Conservation (phyloP, 352 stramenopile genomes). For the Globisporangium polare region DNA sequence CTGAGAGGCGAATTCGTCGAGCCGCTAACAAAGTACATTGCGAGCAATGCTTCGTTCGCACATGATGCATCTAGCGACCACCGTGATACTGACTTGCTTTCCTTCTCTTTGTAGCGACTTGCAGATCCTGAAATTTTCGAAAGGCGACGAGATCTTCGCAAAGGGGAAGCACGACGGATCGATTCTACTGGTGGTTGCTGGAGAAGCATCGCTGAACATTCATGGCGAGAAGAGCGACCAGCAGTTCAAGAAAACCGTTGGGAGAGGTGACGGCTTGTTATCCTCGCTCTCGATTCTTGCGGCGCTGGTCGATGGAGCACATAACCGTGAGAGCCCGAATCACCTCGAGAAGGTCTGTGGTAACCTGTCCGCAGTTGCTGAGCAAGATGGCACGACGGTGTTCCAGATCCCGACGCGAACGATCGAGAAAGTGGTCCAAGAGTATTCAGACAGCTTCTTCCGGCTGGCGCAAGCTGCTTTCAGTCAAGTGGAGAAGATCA, state of each 20-base stretch:
- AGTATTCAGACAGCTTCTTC: slow-evolving; percentile 70
- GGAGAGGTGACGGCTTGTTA: slow-evolving; percentile 60
- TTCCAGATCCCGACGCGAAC: slow-evolving; percentile 58
- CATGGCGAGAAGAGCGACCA: slow-evolving; percentile 35
- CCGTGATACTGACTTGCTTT: not conserved
- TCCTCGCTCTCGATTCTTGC: slow-evolving; percentile 69
- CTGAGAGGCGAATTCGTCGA: slow-evolving; percentile 65
- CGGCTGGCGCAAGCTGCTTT: slow-evolving; percentile 67
- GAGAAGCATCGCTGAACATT: slow-evolving; percentile 53
- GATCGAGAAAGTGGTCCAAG: slow-evolving; percentile 46
- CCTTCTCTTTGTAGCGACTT: slow-evolving; percentile 38
- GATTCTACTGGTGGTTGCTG: slow-evolving; percentile 66
- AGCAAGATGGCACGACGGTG: slow-evolving; percentile 46
- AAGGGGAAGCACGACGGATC: slow-evolving; percentile 63
- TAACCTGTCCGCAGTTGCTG: slow-evolving; percentile 42
- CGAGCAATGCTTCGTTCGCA: not conserved
- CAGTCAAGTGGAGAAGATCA: slow-evolving; percentile 83
- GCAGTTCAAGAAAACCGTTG: slow-evolving; percentile 48
- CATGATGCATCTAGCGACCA: not conserved
- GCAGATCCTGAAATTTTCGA: slow-evolving; percentile 38
- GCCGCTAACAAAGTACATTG: slow-evolving; percentile 35
- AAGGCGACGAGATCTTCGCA: slow-evolving; percentile 57
- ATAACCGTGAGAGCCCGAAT: slow-evolving; percentile 19
- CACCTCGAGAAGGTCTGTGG: slow-evolving; percentile 51
- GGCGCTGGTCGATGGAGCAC: slow-evolving; percentile 40